Evolutionary conservation across 2,329 filamentous ascomycete species (phyloP), one percentile per base, ranked within the genome.

Genomic region (Beauveria scarabaeidicola): DNA sequence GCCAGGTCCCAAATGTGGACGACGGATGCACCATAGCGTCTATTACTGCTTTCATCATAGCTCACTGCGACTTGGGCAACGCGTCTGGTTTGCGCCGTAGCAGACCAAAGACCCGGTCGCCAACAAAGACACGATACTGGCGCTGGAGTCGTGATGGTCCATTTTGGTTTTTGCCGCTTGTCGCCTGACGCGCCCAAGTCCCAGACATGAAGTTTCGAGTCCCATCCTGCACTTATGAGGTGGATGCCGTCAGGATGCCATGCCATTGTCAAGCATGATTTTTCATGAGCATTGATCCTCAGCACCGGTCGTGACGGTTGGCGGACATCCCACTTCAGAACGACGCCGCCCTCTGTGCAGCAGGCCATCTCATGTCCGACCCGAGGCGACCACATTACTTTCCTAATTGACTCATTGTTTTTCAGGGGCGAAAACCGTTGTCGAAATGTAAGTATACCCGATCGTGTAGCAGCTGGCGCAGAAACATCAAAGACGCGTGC

Each of bases 231-330:
- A 63, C 83, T 88, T 52, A 85, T 77, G 11, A 88, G 72, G 65
- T 88, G 84, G n/a, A 80, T 77, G 15, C 85, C 86, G 66, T 88
- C 85, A 0, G 83, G 82, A 64, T 89, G 86, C 86, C 86, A 89
- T 3, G 82, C 79, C 47, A 87, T 81, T 0, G 82, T 78, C 2
- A 80, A 76, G 65, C 82, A 84, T 0, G 81, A 75, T 63, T 81
- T 83, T 60, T 85, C 81, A 66, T 87, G 84, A 0, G 81, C 84
- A 32, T 82, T 81, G 65, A 87, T 81, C 63, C 81, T 79, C 52
- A 87, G 67, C 13, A 85, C 65, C 1, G 84, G 84, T 10, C 77
- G 75, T 17, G 69, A 71, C 6, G 78, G 65, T 65, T 82, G 83
- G 7, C 83, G 77, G 5, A 85, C 77, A 68, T 87, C 84, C 83